phyloP scores from a whole-genome alignment of 1,284 basidiomycete species.

The Moesziomyces sp. region DNA sequence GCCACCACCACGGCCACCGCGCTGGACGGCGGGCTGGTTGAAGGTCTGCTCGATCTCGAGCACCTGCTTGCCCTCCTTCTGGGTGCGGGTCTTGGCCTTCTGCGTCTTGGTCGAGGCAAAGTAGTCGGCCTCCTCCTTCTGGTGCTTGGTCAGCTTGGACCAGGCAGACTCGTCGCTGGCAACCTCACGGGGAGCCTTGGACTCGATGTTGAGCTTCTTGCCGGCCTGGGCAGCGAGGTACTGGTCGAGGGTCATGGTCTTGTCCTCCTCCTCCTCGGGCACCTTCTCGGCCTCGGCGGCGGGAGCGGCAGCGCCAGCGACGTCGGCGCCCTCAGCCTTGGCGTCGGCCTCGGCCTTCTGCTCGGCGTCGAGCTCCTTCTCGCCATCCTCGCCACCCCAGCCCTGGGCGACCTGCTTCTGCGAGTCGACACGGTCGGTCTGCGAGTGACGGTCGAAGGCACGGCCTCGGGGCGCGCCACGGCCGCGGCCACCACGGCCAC shows the following conservation, averaged over 20 bases:
- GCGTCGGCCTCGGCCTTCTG: slow-evolving; percentile 72
- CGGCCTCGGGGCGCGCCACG: slow-evolving; percentile 75
- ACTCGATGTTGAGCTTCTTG: slow-evolving; percentile 62
- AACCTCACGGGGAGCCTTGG: slow-evolving; percentile 51
- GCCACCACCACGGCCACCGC: slow-evolving; percentile 52
- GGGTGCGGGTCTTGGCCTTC: slow-evolving; percentile 44
- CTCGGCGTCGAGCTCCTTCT: slow-evolving; percentile 80
- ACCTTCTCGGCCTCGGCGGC: slow-evolving; percentile 55
- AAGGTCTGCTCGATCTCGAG: slow-evolving; percentile 64
- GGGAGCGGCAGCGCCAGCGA: slow-evolving; percentile 65
- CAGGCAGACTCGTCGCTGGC: slow-evolving; percentile 55
- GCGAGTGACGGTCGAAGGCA: slow-evolving; percentile 82
- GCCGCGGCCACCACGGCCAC: slow-evolving; percentile 71
- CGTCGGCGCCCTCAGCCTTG: slow-evolving; percentile 56
- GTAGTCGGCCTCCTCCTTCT: slow-evolving; percentile 61
- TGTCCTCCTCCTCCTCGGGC: slow-evolving; percentile 87
- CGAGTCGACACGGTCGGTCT: slow-evolving; percentile 81
- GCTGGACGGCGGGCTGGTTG: slow-evolving; percentile 53
- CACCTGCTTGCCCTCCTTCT: slow-evolving; percentile 62
- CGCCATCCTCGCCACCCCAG: slow-evolving; percentile 89
- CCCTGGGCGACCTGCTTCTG: slow-evolving; percentile 90
- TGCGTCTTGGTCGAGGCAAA: slow-evolving; percentile 52
- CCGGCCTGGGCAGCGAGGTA: slow-evolving; percentile 79
- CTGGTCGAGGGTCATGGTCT: slow-evolving; percentile 83
- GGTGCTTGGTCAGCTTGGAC: slow-evolving; percentile 58